These are phyloP conservation scores for Xylaria nigripes DNA, from an alignment of 495 filamentous ascomycete species.

Conservation along the genomic window DNA sequence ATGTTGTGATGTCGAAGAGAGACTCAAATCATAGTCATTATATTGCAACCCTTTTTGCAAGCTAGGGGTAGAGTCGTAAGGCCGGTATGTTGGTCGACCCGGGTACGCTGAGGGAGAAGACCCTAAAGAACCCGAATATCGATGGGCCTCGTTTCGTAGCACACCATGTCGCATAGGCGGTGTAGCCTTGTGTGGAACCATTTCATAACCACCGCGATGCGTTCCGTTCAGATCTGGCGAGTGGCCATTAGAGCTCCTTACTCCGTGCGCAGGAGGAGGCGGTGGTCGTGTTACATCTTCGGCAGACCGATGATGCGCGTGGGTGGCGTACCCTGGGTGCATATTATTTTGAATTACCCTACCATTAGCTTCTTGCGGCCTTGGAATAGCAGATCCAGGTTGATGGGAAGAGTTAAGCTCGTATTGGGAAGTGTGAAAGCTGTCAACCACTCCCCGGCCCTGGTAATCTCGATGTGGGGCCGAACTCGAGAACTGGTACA, in stretches of 20 bases:
- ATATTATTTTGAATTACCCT: slow-evolving; percentile 14
- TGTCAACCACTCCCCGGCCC: slow-evolving; percentile 26
- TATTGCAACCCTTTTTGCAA: slow-evolving; percentile 23
- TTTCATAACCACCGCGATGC: slow-evolving; percentile 15
- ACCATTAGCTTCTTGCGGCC: slow-evolving; percentile 16
- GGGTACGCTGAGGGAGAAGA: slow-evolving; percentile 32
- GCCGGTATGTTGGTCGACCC: slow-evolving; percentile 39
- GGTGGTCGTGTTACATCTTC: slow-evolving; percentile 35
- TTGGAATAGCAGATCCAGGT: slow-evolving; percentile 7
- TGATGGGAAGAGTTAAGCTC: slow-evolving; percentile 22
- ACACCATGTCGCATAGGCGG: slow-evolving; percentile 43
- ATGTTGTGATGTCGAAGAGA: slow-evolving; percentile 33
- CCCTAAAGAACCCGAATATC: slow-evolving; percentile 28
- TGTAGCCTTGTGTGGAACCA: slow-evolving; percentile 26
- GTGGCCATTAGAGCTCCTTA: slow-evolving; percentile 31
- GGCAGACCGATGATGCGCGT: slow-evolving; percentile 9
- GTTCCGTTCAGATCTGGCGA: slow-evolving; percentile 7
- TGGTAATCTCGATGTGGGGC: slow-evolving; percentile 24
- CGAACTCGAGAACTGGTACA: slow-evolving; percentile 24
- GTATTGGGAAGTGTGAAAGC: slow-evolving; percentile 19
- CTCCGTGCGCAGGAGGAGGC: slow-evolving; percentile 38
- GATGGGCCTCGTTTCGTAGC: slow-evolving; percentile 39
- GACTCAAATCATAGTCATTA: slow-evolving; percentile 18
- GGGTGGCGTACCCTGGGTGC: slow-evolving; percentile 11
- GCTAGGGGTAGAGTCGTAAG: slow-evolving; percentile 36